Evolutionary conservation across 257 asterid species (phyloP).

Genomic region (Marsdenia floribunda): DNA sequence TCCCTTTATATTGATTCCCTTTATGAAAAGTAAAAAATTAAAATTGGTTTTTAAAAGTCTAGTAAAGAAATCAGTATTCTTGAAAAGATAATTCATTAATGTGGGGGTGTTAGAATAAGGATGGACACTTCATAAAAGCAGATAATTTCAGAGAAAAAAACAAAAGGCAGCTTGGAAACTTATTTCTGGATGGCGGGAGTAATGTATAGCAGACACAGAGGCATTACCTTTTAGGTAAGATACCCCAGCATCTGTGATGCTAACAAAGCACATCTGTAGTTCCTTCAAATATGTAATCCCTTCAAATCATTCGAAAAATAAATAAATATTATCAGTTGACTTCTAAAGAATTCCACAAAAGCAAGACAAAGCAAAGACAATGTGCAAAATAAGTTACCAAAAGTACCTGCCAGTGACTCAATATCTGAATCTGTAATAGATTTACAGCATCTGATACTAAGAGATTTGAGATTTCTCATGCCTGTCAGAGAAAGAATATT

Average conservation of each 20-base stretch:
- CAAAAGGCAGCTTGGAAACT: neutral
- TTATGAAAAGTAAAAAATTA: neutral
- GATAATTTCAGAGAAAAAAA: too few relatives aligned
- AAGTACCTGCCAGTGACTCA: slow-evolving; percentile 68
- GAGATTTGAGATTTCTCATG: slow-evolving; percentile 64
- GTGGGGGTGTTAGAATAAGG: too few relatives aligned
- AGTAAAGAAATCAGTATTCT: neutral
- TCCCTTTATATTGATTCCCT: neutral
- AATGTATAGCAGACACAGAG: neutral
- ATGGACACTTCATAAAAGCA: neutral
- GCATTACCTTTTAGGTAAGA: slow-evolving; percentile 54
- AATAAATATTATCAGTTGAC: neutral
- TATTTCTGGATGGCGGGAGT: neutral
- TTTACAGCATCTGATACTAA: slow-evolving; percentile 79
- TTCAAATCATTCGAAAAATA: slow-evolving; percentile 21
- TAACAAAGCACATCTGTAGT: slow-evolving; percentile 68
- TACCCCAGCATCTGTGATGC: slow-evolving; percentile 77
- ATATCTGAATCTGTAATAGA: slow-evolving; percentile 86
- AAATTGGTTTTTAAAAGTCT: neutral
- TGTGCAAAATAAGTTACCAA: neutral
- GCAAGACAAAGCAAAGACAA: slow-evolving; percentile 1
- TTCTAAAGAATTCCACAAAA: neutral
- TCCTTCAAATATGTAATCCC: slow-evolving; percentile 64
- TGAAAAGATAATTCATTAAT: neutral
- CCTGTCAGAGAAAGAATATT: slow-evolving; percentile 32